Evolutionary conservation across 2,329 filamentous ascomycete species (phyloP).

Genomic region (Pyrenophora tritici-repentis): DNA sequence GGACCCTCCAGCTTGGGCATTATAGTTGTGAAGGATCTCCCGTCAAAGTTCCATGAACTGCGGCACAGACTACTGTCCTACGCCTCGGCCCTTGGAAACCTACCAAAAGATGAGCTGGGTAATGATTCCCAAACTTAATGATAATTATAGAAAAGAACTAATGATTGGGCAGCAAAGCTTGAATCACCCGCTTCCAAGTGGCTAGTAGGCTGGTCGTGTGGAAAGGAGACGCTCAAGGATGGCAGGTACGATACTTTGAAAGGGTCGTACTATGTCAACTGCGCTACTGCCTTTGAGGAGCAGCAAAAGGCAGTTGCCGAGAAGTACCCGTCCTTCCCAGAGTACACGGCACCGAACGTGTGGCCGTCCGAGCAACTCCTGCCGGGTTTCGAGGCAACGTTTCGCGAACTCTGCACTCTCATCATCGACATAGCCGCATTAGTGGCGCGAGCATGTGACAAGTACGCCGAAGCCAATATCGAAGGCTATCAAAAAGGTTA

Average conservation of each 20-base stretch:
- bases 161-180: slow-evolving; percentile 44
- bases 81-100: slow-evolving; percentile 84
- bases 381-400: slow-evolving; percentile 73
- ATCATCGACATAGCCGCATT: slow-evolving; percentile 89
- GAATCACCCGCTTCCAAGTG: slow-evolving; percentile 61
- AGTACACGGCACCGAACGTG: slow-evolving; percentile 87
- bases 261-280: slow-evolving; percentile 84
- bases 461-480: slow-evolving; percentile 80
- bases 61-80: slow-evolving; percentile 79
- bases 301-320: slow-evolving; percentile 55
- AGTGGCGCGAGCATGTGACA: slow-evolving; percentile 88
- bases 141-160: neutral
- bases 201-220: slow-evolving; percentile 75
- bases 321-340: slow-evolving; percentile 71
- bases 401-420: slow-evolving; percentile 77
- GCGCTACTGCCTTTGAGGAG: slow-evolving; percentile 67
- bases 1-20: slow-evolving; percentile 90
- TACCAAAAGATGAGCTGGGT: slow-evolving; percentile 75
- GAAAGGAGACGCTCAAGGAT: slow-evolving; percentile 79
- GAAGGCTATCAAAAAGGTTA: slow-evolving; percentile 76
- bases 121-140: slow-evolving; percentile 20
- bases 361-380: slow-evolving; percentile 76
- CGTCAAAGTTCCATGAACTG: slow-evolving; percentile 70
- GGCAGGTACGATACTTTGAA: slow-evolving; percentile 80
- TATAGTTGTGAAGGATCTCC: slow-evolving; percentile 87